Conservation (phyloP, 1,139 yeast genomes). For the Pichia sp. region DNA sequence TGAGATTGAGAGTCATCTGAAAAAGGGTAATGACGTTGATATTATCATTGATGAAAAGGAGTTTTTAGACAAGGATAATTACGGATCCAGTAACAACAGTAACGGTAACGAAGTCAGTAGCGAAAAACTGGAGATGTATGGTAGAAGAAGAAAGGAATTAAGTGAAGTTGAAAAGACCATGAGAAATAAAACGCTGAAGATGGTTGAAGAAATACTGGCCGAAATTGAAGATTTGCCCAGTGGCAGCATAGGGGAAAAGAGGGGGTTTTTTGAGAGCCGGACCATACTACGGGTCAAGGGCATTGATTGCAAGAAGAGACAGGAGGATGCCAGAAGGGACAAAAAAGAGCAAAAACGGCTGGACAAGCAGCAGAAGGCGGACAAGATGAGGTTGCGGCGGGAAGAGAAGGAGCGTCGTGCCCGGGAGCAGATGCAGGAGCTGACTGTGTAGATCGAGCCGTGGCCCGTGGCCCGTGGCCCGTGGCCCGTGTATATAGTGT, state of each 20-base stretch:
- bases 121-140: slow-evolving; percentile 4
- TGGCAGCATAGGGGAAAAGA: slow-evolving; percentile 6
- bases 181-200: slow-evolving; percentile 17
- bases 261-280: slow-evolving; percentile 19
- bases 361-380: slow-evolving; percentile 23
- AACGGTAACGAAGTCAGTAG: neutral
- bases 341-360: slow-evolving; percentile 20
- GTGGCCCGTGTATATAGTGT: neutral
- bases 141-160: slow-evolving; percentile 9
- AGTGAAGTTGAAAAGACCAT: slow-evolving; percentile 22
- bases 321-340: slow-evolving; percentile 14
- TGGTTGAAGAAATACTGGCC: slow-evolving; percentile 12
- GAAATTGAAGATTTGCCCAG: slow-evolving; percentile 5
- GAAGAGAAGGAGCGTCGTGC: slow-evolving; percentile 16
- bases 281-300: slow-evolving; percentile 19
- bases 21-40: slow-evolving; percentile 34
- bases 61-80: slow-evolving; percentile 18
- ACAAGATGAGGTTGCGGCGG: slow-evolving; percentile 15
- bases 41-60: slow-evolving; percentile 32
- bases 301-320: neutral
- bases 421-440: slow-evolving; percentile 8
- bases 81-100: slow-evolving; percentile 2
- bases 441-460: neutral
- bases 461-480: no score
- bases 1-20: slow-evolving; percentile 35